Evolutionary conservation across 1,284 basidiomycete genomes (phyloP), one percentile per base, ranked within the genome.

Genomic region (Leccinum angustisporum): DNA sequence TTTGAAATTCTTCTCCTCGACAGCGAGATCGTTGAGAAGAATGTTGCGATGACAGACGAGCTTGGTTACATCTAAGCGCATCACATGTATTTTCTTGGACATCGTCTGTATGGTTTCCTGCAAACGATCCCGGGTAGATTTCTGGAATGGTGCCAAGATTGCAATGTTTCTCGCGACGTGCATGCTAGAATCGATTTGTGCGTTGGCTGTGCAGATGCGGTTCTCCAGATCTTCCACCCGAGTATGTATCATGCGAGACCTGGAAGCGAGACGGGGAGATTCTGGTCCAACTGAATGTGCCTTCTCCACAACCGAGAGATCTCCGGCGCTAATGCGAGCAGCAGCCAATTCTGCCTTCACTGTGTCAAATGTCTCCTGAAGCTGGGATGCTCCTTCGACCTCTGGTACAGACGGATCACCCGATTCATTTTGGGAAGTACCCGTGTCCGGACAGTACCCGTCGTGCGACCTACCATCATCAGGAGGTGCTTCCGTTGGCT

Each of bases 71-170:
- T 92, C 85, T 61, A 97, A 80, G 51, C 94, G 85, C 56, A 86
- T 78, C 63, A 83, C 80, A 66, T 84, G 84, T 61, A 97, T 79
- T 48, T 84, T 83, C 67, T 83, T 86, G 8, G 90, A 84, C 4
- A 91, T 78, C n/a, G 77, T 79, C 64, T 88, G 86, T 16, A 95
- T 79, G 5, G 86, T 80, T 31, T 77, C 68, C 30, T 86, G 78
- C 38, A 98, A 81, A 53, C 88, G 83, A 64, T 93, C 91, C 53
- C 94, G 86, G 2, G 94, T 95, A 5, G 88, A 79, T 58, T 85
- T 85, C 70, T 91, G 92, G 75, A 98, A 96, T 2, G 96, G 94
- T 8, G 93, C 91, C 54, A 97, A 80, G 56, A 91, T 85, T 2
- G 88, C 88, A n/a, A 97, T 81, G 69, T 95, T 96, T 50, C 90